Evolutionary conservation across 139 green algal genomes (phyloP).

Genomic region (Haematococcus sp.): DNA sequence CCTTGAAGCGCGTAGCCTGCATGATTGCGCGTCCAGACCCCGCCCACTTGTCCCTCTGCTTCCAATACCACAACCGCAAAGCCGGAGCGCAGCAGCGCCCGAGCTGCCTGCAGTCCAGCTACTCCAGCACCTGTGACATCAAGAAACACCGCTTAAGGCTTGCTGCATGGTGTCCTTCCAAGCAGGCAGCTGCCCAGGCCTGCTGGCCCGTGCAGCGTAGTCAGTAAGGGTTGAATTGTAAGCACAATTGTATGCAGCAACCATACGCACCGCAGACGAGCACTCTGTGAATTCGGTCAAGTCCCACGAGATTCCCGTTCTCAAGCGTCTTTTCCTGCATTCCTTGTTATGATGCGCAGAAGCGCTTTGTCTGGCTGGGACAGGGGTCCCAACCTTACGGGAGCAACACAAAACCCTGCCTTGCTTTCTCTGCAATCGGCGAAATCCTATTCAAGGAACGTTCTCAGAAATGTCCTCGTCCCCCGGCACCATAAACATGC

Average conservation of each 20-base stretch:
- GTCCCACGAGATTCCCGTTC: too few species aligned
- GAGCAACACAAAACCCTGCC: too few species aligned
- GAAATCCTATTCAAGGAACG: too few species aligned
- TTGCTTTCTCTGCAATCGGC: too few species aligned
- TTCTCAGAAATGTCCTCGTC: too few species aligned
- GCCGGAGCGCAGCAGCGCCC: background rate
- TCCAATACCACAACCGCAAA: constrained; percentile 16
- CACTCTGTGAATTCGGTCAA: background rate
- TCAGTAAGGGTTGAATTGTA: too few species aligned
- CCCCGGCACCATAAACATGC: too few species aligned
- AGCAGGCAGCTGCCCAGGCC: background rate
- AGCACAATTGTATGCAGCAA: background rate
- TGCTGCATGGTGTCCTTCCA: background rate
- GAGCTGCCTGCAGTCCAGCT: background rate
- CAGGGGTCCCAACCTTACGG: too few species aligned
- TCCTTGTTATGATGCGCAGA: too few species aligned
- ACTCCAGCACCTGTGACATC: constrained; percentile 16
- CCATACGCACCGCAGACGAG: background rate
- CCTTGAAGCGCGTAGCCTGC: constrained; percentile 19
- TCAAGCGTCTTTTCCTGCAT: too few species aligned
- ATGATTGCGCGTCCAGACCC: background rate
- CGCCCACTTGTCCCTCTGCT: background rate
- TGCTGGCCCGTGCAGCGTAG: background rate
- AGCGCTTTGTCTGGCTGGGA: too few species aligned
- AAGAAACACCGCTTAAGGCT: background rate